phyloP scores from a whole-genome alignment of 2,329 filamentous ascomycete species.

The Xylariaceae sp. region DNA sequence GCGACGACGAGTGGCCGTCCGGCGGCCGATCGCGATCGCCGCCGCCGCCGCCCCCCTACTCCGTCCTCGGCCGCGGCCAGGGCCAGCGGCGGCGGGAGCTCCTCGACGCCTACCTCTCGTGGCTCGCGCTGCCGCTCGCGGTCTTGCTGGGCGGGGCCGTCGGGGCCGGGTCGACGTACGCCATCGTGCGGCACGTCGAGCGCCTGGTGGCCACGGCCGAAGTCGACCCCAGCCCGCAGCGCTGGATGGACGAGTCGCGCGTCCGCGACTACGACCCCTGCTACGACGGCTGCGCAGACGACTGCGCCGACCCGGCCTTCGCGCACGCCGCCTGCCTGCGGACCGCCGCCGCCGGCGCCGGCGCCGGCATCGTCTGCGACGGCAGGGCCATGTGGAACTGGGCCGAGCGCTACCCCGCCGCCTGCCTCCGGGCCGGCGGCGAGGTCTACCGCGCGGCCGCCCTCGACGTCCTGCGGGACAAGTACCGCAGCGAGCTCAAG shows the following conservation, averaged over 20 bases:
- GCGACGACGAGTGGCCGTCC: too few relatives aligned
- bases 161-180: conserved; percentile 1
- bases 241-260: conserved; percentile 2
- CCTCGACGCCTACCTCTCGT: neutral
- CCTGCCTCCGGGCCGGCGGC: conserved; percentile 3
- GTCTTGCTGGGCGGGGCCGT: conserved; percentile 1
- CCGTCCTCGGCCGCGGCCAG: neutral
- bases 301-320: conserved; percentile 3
- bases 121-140: conserved; percentile 1
- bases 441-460: neutral
- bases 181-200: neutral
- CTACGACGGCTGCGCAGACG: conserved; percentile 3
- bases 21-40: too few relatives aligned
- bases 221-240: neutral
- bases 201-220: neutral
- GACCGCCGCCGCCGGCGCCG: conserved; percentile 1
- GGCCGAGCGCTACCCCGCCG: conserved; percentile 5
- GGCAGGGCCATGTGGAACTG: conserved; percentile 5
- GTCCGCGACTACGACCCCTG: conserved; percentile 5
- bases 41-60: neutral
- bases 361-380: conserved; percentile 2
- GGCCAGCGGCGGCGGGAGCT: neutral
- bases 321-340: conserved; percentile 3
- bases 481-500: neutral
- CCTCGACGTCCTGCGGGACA: neutral